phyloP scores from a whole-genome alignment of 495 filamentous ascomycete species.

The Amorphotheca resinae region DNA sequence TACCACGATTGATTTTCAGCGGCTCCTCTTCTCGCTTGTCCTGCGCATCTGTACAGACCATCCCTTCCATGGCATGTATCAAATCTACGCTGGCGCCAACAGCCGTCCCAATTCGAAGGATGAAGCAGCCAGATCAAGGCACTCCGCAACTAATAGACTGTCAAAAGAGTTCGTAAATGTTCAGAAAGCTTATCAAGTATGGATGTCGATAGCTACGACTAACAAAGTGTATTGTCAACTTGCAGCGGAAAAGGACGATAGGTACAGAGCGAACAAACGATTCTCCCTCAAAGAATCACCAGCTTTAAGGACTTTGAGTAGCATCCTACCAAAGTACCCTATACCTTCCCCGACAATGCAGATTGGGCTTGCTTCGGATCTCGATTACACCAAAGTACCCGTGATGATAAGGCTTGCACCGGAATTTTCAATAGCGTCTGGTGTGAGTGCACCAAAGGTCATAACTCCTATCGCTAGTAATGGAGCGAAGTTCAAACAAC shows the following conservation, averaged over 20 bases:
- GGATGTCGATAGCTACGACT: conserved; percentile 56
- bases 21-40: conserved; percentile 55
- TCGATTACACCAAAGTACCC: conserved; percentile 67
- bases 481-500: conserved; percentile 69
- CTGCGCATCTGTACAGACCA: conserved; percentile 78
- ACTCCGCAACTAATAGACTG: conserved; percentile 56
- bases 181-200: conserved; percentile 37
- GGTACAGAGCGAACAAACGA: conserved; percentile 55
- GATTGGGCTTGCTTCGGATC: conserved; percentile 57
- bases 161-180: conserved; percentile 38
- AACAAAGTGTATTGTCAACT: conserved; percentile 63
- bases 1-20: conserved; percentile 54
- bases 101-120: conserved; percentile 54
- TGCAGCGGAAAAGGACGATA: conserved; percentile 48
- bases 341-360: conserved; percentile 87
- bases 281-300: conserved; percentile 45
- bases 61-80: conserved; percentile 92
- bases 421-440: conserved; percentile 71
- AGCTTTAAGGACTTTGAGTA: conserved; percentile 44
- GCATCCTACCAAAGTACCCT: conserved; percentile 38
- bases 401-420: conserved; percentile 53
- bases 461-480: conserved; percentile 65
- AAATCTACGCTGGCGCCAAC: conserved; percentile 73
- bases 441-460: conserved; percentile 85
- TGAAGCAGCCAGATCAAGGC: conserved; percentile 55